Base-by-base conservation (phyloP, 2,329 filamentous ascomycete genomes). In the Akanthomyces lecanii region DNA sequence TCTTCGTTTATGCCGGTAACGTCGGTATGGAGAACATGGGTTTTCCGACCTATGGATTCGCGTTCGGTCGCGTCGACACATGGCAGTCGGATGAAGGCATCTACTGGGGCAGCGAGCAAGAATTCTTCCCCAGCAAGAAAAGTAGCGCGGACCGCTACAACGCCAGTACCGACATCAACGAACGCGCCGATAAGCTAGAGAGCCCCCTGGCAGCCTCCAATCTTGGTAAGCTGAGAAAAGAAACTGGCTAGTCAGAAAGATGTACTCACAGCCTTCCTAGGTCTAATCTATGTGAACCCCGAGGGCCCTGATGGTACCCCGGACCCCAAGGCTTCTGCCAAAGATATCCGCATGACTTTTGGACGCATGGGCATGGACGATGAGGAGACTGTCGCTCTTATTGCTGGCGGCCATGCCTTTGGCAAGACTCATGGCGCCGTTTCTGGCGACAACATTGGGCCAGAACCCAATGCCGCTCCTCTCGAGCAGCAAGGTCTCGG, bases 281-380 rank as follows among this genome's bases (percentile, higher is more conserved):
- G 89, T 71, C 77, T 93, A 69, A 92, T 93, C 73, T 93, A 93
- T 73, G 89, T 92, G 65, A 91, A 93, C 77, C 89, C 90, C 2
- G 88, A 92, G 74, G 89, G 90, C 8, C 90, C 90, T 33, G 86
- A 92, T 68, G 89, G 85, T 64, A 82, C 83, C 62, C 88, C 89
- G 2, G 89, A 92, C 71, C 87, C 89, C n/a, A 74, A 87, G 42
- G 88, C 88, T 18, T 82, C 90, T 1, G 90, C 86, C 48, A 76
- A 81, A 62, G 90, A 93, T 69, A 92, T 92, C 71, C 88, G 89
- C 66, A 82, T 80, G 64, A 91, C 90, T 21, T 93, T 92, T 69
- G 81, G 81, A 66, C 89, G 89, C 74, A 92, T 93, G 89, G 89
- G 86, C 65, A 92, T 93, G 90, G 85, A 90, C 71, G 89, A 92